Percentiles rank a stretch among this genome's conserved stretches.
Evolutionary conservation across 73 alveolate species (phyloP).

Genomic region (Symbiodinium pilosum): DNA sequence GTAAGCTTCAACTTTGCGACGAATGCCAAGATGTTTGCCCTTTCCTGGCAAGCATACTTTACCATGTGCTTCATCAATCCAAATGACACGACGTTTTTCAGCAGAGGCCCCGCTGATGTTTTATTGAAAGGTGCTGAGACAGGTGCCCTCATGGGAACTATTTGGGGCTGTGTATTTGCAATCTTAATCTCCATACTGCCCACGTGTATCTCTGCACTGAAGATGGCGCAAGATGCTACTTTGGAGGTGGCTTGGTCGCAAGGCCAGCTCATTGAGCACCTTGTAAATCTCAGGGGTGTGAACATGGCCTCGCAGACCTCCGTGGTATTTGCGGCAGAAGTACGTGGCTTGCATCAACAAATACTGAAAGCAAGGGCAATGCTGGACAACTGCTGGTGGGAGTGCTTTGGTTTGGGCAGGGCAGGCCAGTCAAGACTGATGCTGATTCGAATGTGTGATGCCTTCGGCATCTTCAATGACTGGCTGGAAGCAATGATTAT

Average conservation of each 20-base stretch:
- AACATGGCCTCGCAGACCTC: constrained; percentile 27
- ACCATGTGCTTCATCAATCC: constrained; percentile 85
- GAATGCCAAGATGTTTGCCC: constrained; percentile 81
- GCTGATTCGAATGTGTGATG: constrained; percentile 43
- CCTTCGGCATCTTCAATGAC: constrained; percentile 50
- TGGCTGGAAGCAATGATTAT: constrained; percentile 71
- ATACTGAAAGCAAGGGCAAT: constrained; percentile 14
- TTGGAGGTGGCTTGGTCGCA: not conserved
- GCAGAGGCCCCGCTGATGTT: constrained; percentile 62
- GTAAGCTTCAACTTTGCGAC: constrained; percentile 47
- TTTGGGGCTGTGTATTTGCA: constrained; percentile 28
- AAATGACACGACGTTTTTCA: constrained; percentile 50
- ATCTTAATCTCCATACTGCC: not conserved
- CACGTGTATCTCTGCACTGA: not conserved
- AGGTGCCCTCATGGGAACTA: constrained; percentile 76
- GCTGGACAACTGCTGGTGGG: constrained; percentile 76
- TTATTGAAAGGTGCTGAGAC: constrained; percentile 67
- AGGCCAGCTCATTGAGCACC: not conserved
- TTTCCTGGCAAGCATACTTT: constrained; percentile 91
- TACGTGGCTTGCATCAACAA: constrained; percentile 44
- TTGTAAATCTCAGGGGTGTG: not conserved
- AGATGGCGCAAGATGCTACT: not conserved
- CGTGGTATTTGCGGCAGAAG: constrained; percentile 56
- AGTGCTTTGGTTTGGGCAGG: constrained; percentile 64
- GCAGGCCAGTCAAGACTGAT: constrained; percentile 58